Evolutionary conservation across 2,329 filamentous ascomycete genomes (phyloP).

Genomic region (Rhexocercosporidium sp.): DNA sequence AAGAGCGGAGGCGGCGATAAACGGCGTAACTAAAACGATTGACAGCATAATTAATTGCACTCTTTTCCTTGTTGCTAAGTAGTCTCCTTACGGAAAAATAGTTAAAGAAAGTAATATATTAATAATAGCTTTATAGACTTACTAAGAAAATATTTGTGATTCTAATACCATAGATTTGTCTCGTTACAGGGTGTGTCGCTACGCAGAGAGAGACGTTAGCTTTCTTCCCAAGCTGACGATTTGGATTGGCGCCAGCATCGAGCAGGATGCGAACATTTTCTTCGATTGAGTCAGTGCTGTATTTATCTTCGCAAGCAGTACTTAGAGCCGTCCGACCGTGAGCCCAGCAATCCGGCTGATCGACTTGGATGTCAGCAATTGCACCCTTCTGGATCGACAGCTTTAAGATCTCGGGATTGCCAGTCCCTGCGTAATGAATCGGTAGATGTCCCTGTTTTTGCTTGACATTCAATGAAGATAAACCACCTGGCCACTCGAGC

Average conservation of each 20-base stretch:
- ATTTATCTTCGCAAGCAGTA: neutral
- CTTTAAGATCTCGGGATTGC: neutral
- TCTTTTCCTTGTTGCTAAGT: too few species aligned
- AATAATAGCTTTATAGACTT: too few species aligned
- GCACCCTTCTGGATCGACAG: neutral
- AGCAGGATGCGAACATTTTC: conserved; percentile 8
- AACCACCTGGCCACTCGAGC: neutral
- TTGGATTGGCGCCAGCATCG: conserved; percentile 9
- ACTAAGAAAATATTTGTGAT: too few species aligned
- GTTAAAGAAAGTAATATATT: too few species aligned
- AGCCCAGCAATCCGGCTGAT: conserved; percentile 4
- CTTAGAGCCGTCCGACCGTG: neutral
- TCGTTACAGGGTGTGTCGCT: too few species aligned
- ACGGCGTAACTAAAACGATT: too few species aligned
- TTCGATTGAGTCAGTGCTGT: neutral
- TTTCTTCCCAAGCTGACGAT: conserved; percentile 3
- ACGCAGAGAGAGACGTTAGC: too few species aligned
- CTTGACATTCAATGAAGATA: neutral
- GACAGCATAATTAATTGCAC: too few species aligned
- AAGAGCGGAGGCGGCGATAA: too few species aligned
- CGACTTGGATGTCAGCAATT: neutral
- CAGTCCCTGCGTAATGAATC: neutral
- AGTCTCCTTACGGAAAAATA: too few species aligned
- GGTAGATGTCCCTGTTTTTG: conserved; percentile 4
- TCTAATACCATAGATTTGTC: too few species aligned